A percentile compares a stretch with the other conserved stretches of the same genome.
Conservation (phyloP, 257 asterid species). For the Galeopsis tetrahit region DNA sequence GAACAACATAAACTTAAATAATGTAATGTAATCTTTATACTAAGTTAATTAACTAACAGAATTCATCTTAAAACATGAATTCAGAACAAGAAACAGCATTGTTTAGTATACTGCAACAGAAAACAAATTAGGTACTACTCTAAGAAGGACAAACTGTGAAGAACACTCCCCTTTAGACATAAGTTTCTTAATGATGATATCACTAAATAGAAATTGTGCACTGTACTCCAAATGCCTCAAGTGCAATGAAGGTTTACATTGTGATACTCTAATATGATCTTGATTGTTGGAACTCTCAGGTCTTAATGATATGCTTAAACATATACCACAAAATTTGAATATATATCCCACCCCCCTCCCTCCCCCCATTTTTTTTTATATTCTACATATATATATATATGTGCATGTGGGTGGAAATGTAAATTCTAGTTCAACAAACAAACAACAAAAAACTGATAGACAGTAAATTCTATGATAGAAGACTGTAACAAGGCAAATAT, state of each 20-base stretch:
- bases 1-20: constrained; percentile 25
- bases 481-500: constrained; percentile 22
- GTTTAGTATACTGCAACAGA: neutral
- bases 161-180: neutral
- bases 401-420: neutral
- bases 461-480: neutral
- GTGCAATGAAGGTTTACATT: neutral
- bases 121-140: constrained; percentile 9
- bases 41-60: neutral
- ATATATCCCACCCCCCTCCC: neutral
- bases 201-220: neutral
- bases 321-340: neutral
- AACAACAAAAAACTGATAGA: neutral
- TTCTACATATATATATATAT: neutral
- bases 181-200: neutral
- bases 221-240: neutral
- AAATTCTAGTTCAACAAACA: constrained; percentile 21
- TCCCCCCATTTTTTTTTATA: neutral
- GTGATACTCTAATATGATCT: neutral
- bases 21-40: neutral
- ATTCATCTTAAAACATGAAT: neutral
- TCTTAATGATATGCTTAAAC: neutral
- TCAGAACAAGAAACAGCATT: neutral
- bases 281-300: neutral
- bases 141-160: constrained; percentile 2